Evolutionary conservation across 805 yeast species (phyloP).

Genomic region (Candida koratica): DNA sequence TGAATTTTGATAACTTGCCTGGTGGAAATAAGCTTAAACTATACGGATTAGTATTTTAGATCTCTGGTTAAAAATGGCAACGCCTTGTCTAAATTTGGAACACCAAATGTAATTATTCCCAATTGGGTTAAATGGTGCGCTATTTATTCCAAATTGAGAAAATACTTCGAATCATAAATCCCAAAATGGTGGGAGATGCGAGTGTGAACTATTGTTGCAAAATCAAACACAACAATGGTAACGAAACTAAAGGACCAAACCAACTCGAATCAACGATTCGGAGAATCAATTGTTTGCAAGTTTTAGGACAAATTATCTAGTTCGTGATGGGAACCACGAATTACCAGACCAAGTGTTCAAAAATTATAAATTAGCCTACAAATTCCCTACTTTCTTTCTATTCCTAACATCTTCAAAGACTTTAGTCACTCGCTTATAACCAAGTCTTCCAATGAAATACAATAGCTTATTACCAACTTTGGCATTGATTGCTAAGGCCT

Average conservation of each 20-base stretch:
- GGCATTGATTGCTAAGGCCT: conserved; percentile 16
- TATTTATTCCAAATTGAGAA: not conserved
- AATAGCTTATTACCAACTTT: conserved; percentile 14
- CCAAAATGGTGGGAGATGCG: not conserved
- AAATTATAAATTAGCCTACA: not conserved
- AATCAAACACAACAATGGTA: conserved; percentile 1
- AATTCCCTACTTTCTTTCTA: conserved; percentile 1
- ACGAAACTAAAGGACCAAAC: not conserved
- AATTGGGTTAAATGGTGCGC: not conserved
- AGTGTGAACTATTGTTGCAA: conserved; percentile 3
- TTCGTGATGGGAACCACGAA: conserved; percentile 1
- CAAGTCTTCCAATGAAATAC: conserved; percentile 12
- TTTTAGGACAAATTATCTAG: too few species aligned
- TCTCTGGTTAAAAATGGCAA: too few species aligned
- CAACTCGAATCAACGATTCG: not conserved
- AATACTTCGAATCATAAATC: not conserved
- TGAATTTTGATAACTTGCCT: too few species aligned
- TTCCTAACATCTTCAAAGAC: too few species aligned
- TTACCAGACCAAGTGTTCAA: not conserved
- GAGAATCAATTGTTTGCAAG: not conserved
- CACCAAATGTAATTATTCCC: not conserved
- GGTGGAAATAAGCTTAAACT: too few species aligned
- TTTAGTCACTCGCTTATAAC: conserved; percentile 14
- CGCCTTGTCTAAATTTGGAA: not conserved
- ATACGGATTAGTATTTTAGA: too few species aligned